phyloP scores from a whole-genome alignment of 202 grass and related monocot genomes.

The Musa balbisiana region DNA sequence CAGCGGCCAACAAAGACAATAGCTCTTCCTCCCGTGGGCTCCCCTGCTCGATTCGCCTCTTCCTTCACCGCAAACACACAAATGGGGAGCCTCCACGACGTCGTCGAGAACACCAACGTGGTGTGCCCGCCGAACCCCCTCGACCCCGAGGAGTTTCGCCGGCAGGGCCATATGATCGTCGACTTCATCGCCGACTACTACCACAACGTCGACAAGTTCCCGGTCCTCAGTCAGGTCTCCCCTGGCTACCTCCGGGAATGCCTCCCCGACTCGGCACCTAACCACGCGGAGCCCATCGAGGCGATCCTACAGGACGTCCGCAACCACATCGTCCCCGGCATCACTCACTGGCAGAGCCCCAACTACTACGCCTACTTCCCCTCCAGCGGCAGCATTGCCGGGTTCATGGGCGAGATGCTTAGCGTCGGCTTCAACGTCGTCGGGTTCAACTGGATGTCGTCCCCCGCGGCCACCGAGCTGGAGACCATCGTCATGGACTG shows the following conservation, averaged over 20 bases:
- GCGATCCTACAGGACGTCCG: constrained; percentile 30
- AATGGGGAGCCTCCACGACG: too few species aligned
- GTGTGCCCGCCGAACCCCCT: constrained; percentile 5
- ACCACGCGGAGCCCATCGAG: constrained; percentile 21
- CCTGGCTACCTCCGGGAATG: constrained; percentile 31
- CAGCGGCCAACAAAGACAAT: too few species aligned
- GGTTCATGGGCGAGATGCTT: constrained; percentile 41
- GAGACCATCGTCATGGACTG: constrained; percentile 44
- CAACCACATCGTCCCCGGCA: constrained; percentile 33
- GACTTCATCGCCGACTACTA: constrained; percentile 57
- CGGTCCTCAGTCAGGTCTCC: constrained; percentile 35
- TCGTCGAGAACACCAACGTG: too few species aligned
- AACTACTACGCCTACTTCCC: constrained; percentile 52
- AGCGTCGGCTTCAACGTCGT: constrained; percentile 29
- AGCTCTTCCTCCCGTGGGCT: too few species aligned
- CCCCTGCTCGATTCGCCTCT: too few species aligned
- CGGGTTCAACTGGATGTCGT: constrained; percentile 36
- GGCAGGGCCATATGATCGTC: constrained; percentile 22
- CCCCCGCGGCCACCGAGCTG: constrained; percentile 37
- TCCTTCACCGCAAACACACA: too few species aligned
- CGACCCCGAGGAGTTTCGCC: constrained; percentile 41
- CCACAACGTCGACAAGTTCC: constrained; percentile 23
- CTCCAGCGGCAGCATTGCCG: constrained; percentile 31
- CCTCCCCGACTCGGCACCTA: constrained; percentile 26
- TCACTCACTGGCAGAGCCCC: constrained; percentile 73